Evolutionary conservation across 805 yeast genomes (phyloP), one percentile per base, ranked within the genome.

Genomic region (Wickerhamia fluorescens): DNA sequence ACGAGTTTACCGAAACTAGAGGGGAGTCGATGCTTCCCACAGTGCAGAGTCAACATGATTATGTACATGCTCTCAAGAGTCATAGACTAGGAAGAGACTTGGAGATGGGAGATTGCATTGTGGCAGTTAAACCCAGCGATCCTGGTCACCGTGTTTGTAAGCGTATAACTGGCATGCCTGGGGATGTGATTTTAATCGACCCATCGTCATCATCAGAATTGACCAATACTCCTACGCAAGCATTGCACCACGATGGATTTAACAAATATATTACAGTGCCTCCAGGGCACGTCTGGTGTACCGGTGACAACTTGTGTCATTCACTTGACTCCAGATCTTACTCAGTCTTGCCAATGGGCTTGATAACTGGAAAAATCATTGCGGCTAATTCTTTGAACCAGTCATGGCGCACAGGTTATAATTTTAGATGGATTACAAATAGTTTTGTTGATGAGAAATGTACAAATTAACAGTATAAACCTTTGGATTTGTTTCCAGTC

Each of bases 11-110:
- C 6, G 86, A 77, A 44, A 85, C 97, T 0, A 63, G 77, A 38
- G 98, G 98, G 2, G 96, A 87, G 48, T 83, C 95, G 16, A 92
- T 92, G 98, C 66, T 92, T 22, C 96, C 97, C 0, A 87, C 97
- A 0, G 56, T 92, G 14, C 76, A 78, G 29, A 73, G 78, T 7
- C 58, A 69, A 14, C 72, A 79, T 28, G 96, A 89, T 51, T 85
- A 71, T 50, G 94, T 85, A 9, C 82, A 82, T 41, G 82, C 84
- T 1, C 61, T 76, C 40, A 89, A 85, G 43, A 53, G 60, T 30
- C 68, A 71, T 48, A 64, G 74, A 29, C 55, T 66, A 27, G 96
- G 95, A 1, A 60, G 79, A 33, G 65, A 66, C n/a, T 50, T 86
- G 4, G 52, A 68, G 24, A 72, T 79, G 40, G 99, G 99, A 0